phyloP scores from a whole-genome alignment of 2,329 filamentous ascomycete genomes.

The Ciborinia camelliae region DNA sequence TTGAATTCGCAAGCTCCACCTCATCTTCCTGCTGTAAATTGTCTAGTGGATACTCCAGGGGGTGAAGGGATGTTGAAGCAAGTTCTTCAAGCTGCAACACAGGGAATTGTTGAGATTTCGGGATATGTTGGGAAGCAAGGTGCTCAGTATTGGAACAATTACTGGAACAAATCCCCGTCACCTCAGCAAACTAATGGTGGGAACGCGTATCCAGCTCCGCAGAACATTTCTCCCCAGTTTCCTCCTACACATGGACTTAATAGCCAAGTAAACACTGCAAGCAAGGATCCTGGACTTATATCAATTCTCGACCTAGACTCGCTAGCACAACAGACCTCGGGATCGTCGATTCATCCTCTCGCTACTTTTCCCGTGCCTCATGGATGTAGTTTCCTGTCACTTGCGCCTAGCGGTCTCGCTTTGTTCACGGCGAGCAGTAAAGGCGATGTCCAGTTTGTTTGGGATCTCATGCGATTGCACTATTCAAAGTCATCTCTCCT shows the following conservation, averaged over 20 bases:
- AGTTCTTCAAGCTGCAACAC: conserved; percentile 73
- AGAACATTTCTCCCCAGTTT: conserved; percentile 49
- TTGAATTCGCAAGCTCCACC: conserved; percentile 62
- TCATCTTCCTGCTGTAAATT: conserved; percentile 62
- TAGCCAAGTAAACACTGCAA: conserved; percentile 47
- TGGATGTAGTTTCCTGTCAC: conserved; percentile 77
- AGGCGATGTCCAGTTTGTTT: conserved; percentile 78
- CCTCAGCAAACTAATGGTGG: conserved; percentile 44
- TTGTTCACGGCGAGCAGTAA: conserved; percentile 79
- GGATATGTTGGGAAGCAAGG: conserved; percentile 77
- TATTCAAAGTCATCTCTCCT: conserved; percentile 59
- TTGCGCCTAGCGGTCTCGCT: conserved; percentile 69
- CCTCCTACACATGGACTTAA: conserved; percentile 70
- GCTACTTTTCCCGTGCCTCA: conserved; percentile 68
- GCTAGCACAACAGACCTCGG: conserved; percentile 49
- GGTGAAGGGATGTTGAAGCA: conserved; percentile 71
- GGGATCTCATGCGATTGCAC: conserved; percentile 70
- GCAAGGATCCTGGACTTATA: conserved; percentile 68
- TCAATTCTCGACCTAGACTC: conserved; percentile 69
- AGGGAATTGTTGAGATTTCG: conserved; percentile 71
- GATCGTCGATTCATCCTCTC: conserved; percentile 52
- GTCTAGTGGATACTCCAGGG: conserved; percentile 68
- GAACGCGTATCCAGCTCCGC: conserved; percentile 35
- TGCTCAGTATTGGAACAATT: conserved; percentile 73
- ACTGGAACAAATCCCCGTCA: conserved; percentile 62